Base-by-base conservation (phyloP, 1,284 basidiomycete species). In the Tilletia indica region DNA sequence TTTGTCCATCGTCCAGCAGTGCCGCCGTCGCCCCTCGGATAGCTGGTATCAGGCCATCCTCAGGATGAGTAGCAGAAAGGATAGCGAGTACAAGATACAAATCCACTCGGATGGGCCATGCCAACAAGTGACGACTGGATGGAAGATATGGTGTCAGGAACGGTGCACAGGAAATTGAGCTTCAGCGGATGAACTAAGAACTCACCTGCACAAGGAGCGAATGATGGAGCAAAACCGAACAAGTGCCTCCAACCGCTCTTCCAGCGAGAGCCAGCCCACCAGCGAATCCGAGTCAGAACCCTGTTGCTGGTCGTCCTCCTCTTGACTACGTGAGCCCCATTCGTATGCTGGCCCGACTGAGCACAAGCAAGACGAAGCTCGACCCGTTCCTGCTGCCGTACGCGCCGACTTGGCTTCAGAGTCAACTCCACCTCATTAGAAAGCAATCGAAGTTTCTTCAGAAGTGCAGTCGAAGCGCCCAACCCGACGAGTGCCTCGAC, bases 221-320 rank as follows among this genome's bases (percentile, higher is more conserved):
- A 64, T 39, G 12, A 64, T 38, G 4, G 6, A 16, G n/a, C 61
- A 34, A 16, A 64, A 39, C 8, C 61, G 31, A 16, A 16, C 21
- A 3, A 64, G 3, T 6, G 61, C 61, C 36, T 64, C 61, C 19
- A 34, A 1, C 19, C 61, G 61, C 61, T 64, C 61, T 38, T 64
- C 61, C 6, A 64, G 36, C 16, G 61, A 64, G 11, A 64, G 61
- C 61, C 61, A 64, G 8, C 61, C 61, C 12, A 64, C 38, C 2
- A 12, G 34, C 21, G 51, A 19, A 54, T 11, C 51, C 16, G 51
- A 19, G 51, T 25, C 51, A 25, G n/a, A 12, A 25, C 8, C 51
- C 8, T 3, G 6, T 8, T 25, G 6, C 16, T 54, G 12, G 19
- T 19, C 51, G 51, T 19, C 51, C 21, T 19, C 16, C 16, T 25